Evolutionary conservation across 768 basidiomycete species (phyloP).

Genomic region (Hypsizygus marmoreus): DNA sequence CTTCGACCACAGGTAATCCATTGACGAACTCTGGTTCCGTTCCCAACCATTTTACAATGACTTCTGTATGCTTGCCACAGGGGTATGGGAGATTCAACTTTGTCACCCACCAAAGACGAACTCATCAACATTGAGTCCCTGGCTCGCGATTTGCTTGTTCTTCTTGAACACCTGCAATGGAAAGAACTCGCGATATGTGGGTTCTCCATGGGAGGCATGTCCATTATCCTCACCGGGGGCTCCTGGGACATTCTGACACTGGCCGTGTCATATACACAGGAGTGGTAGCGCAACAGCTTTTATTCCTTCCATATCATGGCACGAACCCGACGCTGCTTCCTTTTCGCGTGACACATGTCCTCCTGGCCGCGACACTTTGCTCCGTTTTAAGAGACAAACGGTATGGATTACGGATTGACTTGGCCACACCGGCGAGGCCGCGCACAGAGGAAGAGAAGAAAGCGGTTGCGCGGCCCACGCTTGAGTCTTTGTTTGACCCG

Average conservation of each 20-base stretch:
- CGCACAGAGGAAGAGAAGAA: conserved; percentile 31
- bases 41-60: not conserved
- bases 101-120: conserved; percentile 32
- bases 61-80: conserved; percentile 27
- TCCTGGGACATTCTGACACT: not conserved
- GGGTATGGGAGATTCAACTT: conserved; percentile 48
- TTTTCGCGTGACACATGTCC: conserved; percentile 43
- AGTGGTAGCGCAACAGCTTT: conserved; percentile 43
- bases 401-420: conserved; percentile 25
- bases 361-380: conserved; percentile 37
- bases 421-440: conserved; percentile 11
- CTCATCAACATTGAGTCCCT: conserved; percentile 44
- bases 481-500: conserved; percentile 35
- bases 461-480: conserved; percentile 27
- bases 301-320: conserved; percentile 44
- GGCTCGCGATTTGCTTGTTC: conserved; percentile 42
- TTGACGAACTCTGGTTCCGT: not conserved
- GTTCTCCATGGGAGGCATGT: conserved; percentile 54
- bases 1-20: conserved; percentile 40
- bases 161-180: conserved; percentile 43
- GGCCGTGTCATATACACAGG: no score
- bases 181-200: conserved; percentile 44
- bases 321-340: conserved; percentile 35
- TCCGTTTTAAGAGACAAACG: conserved; percentile 20
- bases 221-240: not conserved